Evolutionary conservation across 768 basidiomycete species (phyloP).

Genomic region (Tulasnella sp.): DNA sequence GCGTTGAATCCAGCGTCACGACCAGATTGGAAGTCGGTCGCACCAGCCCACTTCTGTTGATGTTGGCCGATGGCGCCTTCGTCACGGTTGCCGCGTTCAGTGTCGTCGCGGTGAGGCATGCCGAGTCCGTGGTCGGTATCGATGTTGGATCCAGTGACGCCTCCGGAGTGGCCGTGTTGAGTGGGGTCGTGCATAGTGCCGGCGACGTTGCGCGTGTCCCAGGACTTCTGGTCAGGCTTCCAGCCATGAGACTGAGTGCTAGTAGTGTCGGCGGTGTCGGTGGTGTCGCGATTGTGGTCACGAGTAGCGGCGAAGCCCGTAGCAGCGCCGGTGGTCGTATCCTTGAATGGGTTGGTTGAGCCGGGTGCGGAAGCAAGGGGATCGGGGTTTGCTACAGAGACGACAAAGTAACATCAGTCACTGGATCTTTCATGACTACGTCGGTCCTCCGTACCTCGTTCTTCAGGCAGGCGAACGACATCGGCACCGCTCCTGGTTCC

Average conservation of each 20-base stretch:
- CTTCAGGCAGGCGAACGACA: slow-evolving; percentile 12
- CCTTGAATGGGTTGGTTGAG: background rate
- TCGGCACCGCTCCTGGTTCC: slow-evolving; percentile 4
- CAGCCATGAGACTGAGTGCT: background rate
- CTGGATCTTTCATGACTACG: background rate
- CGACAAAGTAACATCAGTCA: background rate
- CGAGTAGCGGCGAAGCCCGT: background rate
- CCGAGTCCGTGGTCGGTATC: slow-evolving; percentile 14
- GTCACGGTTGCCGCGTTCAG: background rate
- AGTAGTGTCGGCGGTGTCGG: background rate
- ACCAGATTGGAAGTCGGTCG: background rate
- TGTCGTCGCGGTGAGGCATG: background rate
- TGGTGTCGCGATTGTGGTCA: background rate
- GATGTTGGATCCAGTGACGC: background rate
- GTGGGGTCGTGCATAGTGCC: slow-evolving; percentile 1
- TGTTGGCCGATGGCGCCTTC: background rate
- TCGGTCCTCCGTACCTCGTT: background rate
- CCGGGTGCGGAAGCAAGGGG: background rate
- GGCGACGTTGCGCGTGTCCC: background rate
- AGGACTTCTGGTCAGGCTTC: background rate
- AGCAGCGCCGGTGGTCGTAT: background rate
- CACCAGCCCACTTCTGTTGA: too few species aligned
- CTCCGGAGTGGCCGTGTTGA: background rate
- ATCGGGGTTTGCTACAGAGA: background rate
- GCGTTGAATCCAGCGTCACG: background rate